These are phyloP conservation scores for Kwoniella shandongensis DNA, from an alignment of 768 basidiomycete genomes.

Conservation along the genomic window DNA sequence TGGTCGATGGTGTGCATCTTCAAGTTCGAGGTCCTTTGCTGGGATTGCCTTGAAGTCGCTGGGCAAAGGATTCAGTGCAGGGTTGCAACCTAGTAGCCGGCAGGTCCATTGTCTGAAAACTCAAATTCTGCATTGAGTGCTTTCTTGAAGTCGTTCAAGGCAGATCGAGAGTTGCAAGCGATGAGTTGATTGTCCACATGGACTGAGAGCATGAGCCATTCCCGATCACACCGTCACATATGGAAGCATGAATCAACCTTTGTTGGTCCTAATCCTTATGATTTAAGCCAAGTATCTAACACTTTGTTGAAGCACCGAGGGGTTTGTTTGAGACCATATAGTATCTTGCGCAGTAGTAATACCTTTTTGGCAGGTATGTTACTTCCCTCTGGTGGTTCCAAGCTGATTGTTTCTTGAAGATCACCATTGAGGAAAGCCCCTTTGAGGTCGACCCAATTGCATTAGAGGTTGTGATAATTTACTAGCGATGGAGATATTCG, in stretches of 20 bases:
- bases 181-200: slow-evolving; percentile 26
- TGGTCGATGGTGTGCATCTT: slow-evolving; percentile 3
- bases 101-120: slow-evolving; percentile 9
- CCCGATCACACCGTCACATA: slow-evolving; percentile 1
- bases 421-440: slow-evolving; percentile 21
- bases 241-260: slow-evolving; percentile 3
- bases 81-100: slow-evolving; percentile 11
- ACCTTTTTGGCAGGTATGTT: no score
- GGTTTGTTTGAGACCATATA: slow-evolving; percentile 21
- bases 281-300: slow-evolving; percentile 21
- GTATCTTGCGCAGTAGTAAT: slow-evolving; percentile 3
- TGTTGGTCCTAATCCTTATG: slow-evolving; percentile 13
- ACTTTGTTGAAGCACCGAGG: no score
- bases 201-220: slow-evolving; percentile 5
- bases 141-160: slow-evolving; percentile 9
- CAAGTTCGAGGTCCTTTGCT: slow-evolving; percentile 2
- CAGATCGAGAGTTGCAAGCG: slow-evolving; percentile 12
- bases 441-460: slow-evolving; percentile 18
- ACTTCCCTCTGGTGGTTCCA: slow-evolving; percentile 14
- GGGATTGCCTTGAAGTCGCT: slow-evolving; percentile 4
- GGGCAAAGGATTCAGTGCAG: slow-evolving; percentile 1
- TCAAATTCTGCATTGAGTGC: slow-evolving; percentile 12
- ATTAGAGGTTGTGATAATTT: slow-evolving; percentile 13
- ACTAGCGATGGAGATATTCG: slow-evolving; percentile 21
- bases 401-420: slow-evolving; percentile 10